These are phyloP conservation scores for Cryphonectria parasitica DNA, from an alignment of 2,329 filamentous ascomycete species.

Conservation along the genomic window DNA sequence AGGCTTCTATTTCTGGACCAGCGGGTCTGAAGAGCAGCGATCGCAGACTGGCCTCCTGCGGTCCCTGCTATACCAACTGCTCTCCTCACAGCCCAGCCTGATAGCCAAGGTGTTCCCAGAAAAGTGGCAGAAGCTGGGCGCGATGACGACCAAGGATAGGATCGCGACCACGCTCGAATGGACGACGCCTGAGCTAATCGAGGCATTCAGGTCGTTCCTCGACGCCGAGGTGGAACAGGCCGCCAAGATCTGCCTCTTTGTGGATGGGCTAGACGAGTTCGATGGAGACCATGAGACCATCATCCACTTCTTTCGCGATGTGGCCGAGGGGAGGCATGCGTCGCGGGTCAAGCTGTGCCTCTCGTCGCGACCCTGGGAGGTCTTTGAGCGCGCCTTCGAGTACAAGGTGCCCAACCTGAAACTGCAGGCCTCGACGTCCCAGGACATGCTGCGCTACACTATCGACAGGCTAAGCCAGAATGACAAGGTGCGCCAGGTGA, in stretches of 20 bases:
- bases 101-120: constrained; percentile 36
- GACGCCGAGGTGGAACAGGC: constrained; percentile 26
- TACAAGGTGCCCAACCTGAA: constrained; percentile 31
- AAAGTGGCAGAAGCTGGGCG: constrained; percentile 36
- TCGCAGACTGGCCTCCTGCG: constrained; percentile 43
- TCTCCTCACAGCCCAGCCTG: constrained; percentile 34
- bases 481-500: constrained; percentile 23
- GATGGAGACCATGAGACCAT: constrained; percentile 35
- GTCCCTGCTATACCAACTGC: constrained; percentile 42
- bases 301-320: constrained; percentile 31
- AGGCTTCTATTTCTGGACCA: constrained; percentile 52
- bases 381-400: constrained; percentile 35
- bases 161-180: constrained; percentile 38
- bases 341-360: constrained; percentile 35
- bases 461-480: constrained; percentile 30
- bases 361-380: constrained; percentile 36
- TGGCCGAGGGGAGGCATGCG: constrained; percentile 25
- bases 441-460: constrained; percentile 34
- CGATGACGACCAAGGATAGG: constrained; percentile 38
- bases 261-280: constrained; percentile 36
- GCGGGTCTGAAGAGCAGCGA: constrained; percentile 43
- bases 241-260: constrained; percentile 34
- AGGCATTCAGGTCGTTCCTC: constrained; percentile 34
- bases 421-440: constrained; percentile 33
- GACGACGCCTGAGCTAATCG: constrained; percentile 37